phyloP scores from a whole-genome alignment of 805 yeast species.

The Ogataea pignaliae region DNA sequence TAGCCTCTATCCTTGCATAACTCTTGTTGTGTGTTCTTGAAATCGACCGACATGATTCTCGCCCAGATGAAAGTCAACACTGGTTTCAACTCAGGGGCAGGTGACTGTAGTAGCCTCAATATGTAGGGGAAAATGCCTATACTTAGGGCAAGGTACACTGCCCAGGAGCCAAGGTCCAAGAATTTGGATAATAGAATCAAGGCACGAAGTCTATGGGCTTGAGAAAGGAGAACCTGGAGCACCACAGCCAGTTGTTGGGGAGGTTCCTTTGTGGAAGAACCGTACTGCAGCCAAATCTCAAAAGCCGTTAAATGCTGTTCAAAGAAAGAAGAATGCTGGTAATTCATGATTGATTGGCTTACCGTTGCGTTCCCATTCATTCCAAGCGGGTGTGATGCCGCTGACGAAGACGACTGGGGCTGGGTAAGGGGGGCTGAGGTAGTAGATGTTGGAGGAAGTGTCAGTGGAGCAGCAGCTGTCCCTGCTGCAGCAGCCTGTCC shows the following conservation, averaged over 20 bases:
- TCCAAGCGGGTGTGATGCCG: too few species aligned
- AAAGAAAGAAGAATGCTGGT: slow-evolving; percentile 89
- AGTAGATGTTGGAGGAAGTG: background rate
- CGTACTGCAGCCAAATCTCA: slow-evolving; percentile 92
- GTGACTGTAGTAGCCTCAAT: slow-evolving; percentile 81
- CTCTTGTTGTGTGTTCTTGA: slow-evolving; percentile 85
- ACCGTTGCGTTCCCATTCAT: slow-evolving; percentile 6
- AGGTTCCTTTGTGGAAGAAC: slow-evolving; percentile 75
- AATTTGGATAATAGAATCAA: slow-evolving; percentile 77
- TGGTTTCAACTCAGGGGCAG: slow-evolving; percentile 92
- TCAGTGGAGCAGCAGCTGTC: slow-evolving; percentile 1
- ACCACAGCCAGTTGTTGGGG: slow-evolving; percentile 96
- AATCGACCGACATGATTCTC: slow-evolving; percentile 92
- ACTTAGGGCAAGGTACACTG: slow-evolving; percentile 85
- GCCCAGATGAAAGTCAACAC: slow-evolving; percentile 97
- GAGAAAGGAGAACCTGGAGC: slow-evolving; percentile 86
- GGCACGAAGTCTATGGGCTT: slow-evolving; percentile 90
- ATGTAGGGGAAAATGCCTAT: slow-evolving; percentile 97
- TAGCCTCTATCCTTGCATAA: slow-evolving; percentile 87
- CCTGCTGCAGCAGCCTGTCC: background rate
- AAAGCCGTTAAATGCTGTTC: slow-evolving; percentile 96
- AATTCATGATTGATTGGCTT: slow-evolving; percentile 36
- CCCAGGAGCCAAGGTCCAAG: slow-evolving; percentile 95
- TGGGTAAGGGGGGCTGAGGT: background rate
- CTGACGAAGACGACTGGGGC: too few species aligned